Conservation (phyloP, 2,329 filamentous ascomycete genomes). For the Pleochaeta shiraiana region DNA sequence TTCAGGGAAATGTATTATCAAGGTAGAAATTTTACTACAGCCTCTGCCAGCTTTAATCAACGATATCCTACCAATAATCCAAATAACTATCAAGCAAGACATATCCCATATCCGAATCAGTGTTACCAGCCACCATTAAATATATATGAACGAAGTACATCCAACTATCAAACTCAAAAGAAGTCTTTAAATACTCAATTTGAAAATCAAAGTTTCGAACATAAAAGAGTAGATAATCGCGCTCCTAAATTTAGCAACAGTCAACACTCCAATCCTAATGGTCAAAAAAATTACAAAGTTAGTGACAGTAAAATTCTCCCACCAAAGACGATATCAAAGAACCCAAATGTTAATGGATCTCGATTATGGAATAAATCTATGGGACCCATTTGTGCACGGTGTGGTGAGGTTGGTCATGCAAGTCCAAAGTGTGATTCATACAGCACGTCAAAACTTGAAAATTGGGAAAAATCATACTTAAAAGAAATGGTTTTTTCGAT, state of each 20-base stretch:
- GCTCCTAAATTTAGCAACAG: too few relatives aligned
- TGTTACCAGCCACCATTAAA: not conserved
- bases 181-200: too few relatives aligned
- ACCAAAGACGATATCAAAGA: not conserved
- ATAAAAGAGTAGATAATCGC: not conserved
- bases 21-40: not conserved
- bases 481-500: constrained; percentile 3
- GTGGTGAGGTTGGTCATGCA: not conserved
- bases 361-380: not conserved
- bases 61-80: not conserved
- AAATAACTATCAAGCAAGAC: not conserved
- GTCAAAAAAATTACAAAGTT: too few relatives aligned
- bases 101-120: not conserved
- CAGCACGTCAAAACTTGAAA: too few relatives aligned
- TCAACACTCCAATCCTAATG: too few relatives aligned
- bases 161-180: too few relatives aligned
- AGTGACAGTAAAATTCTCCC: too few relatives aligned
- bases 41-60: not conserved
- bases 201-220: too few relatives aligned
- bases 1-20: not conserved
- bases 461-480: not conserved
- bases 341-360: not conserved
- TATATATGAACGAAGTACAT: not conserved
- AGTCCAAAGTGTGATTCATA: not conserved
- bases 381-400: not conserved